These are phyloP conservation scores for Yamadazyma pseudoaaseri DNA, from an alignment of 1,139 yeast genomes.

Conservation along the genomic window DNA sequence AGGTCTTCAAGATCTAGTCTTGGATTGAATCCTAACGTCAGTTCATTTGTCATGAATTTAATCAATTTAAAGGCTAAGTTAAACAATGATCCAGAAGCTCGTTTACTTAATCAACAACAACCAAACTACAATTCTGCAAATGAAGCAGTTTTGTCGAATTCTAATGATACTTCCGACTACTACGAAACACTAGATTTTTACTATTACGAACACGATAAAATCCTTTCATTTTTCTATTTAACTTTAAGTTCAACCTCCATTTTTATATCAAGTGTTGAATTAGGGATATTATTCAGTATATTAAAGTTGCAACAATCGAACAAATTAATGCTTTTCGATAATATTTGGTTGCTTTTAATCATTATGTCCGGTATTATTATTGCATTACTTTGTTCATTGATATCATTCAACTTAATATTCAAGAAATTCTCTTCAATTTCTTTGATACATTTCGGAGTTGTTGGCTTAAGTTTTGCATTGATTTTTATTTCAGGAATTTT, in stretches of 20 bases:
- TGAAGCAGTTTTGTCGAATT: constrained; percentile 2
- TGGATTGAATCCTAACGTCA: constrained; percentile 4
- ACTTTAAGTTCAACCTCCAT: constrained; percentile 32
- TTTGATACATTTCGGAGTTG: constrained; percentile 11
- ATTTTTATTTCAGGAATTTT: constrained; percentile 9
- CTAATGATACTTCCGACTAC: constrained; percentile 27
- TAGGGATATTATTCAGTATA: constrained; percentile 42
- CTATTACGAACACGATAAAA: constrained; percentile 35
- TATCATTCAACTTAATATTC: constrained; percentile 13
- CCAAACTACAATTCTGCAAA: constrained; percentile 27
- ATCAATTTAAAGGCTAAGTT: constrained; percentile 6
- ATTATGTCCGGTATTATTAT: constrained; percentile 34
- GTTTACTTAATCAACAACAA: background rate
- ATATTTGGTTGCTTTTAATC: constrained; percentile 33
- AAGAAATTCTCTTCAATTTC: constrained; percentile 12
- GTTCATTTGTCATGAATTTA: constrained; percentile 12
- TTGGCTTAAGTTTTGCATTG: constrained; percentile 13
- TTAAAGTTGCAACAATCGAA: constrained; percentile 20
- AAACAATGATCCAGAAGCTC: constrained; percentile 1
- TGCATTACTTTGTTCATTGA: constrained; percentile 26
- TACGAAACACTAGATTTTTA: constrained; percentile 22
- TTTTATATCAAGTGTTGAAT: constrained; percentile 42
- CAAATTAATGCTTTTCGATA: constrained; percentile 26
- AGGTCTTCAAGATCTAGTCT: constrained; percentile 1
- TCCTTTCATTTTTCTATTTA: constrained; percentile 34